phyloP scores from a whole-genome alignment of 352 stramenopile species.

The Globisporangium yorkense region DNA sequence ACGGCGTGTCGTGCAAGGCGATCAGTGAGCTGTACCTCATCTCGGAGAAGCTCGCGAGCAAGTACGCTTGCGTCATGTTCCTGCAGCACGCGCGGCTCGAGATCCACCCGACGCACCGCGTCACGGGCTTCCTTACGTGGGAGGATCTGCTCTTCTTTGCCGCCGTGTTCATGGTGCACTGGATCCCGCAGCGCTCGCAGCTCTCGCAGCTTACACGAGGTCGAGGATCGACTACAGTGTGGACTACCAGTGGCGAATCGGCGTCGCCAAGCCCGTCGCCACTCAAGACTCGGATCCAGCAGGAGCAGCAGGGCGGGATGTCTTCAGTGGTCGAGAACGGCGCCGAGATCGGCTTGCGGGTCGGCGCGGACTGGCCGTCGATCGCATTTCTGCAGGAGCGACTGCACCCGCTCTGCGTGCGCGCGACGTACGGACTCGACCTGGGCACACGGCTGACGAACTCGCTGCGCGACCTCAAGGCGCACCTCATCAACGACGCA shows the following conservation, averaged over 20 bases:
- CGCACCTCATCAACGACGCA: slow-evolving; percentile 67
- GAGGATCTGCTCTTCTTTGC: slow-evolving; percentile 67
- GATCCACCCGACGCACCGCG: slow-evolving; percentile 53
- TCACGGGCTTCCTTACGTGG: slow-evolving; percentile 56
- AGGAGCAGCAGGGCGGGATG: neutral
- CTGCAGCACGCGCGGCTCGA: slow-evolving; percentile 72
- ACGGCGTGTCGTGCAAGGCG: slow-evolving; percentile 33
- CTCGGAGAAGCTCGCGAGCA: slow-evolving; percentile 64
- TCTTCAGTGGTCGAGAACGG: slow-evolving; percentile 39
- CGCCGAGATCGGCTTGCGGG: slow-evolving; percentile 34
- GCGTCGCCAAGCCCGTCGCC: neutral
- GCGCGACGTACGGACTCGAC: slow-evolving; percentile 54
- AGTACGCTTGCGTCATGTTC: slow-evolving; percentile 81
- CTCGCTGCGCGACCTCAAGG: slow-evolving; percentile 65
- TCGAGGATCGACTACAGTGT: neutral
- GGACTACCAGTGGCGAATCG: neutral
- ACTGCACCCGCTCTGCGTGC: slow-evolving; percentile 43
- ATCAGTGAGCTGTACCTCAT: slow-evolving; percentile 63
- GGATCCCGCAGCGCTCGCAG: slow-evolving; percentile 51
- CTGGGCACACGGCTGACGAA: slow-evolving; percentile 57
- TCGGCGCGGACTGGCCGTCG: slow-evolving; percentile 36
- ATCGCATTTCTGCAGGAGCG: slow-evolving; percentile 49
- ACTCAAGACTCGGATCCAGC: neutral
- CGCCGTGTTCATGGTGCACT: slow-evolving; percentile 69
- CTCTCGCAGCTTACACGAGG: slow-evolving; percentile 25